Evolutionary conservation across 495 filamentous ascomycete genomes (phyloP).

Genomic region (Podospora pseudopauciseta): DNA sequence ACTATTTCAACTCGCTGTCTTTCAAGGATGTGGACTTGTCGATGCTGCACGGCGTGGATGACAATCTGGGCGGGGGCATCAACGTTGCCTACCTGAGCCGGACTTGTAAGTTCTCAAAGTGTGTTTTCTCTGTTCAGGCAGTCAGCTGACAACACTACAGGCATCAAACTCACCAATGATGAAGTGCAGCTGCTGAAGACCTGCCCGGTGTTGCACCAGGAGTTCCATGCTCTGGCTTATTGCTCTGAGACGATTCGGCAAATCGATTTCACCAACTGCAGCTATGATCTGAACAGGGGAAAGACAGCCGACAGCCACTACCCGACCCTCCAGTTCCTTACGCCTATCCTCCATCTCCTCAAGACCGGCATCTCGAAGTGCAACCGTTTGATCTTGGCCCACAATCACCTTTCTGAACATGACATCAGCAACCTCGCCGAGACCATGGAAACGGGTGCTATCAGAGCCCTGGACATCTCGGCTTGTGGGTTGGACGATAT

Average conservation of each 20-base stretch:
- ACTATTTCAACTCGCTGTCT: conserved; percentile 80
- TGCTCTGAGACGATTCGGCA: conserved; percentile 43
- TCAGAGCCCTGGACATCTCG: conserved; percentile 33
- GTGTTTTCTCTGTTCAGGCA: not conserved
- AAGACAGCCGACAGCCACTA: conserved; percentile 1
- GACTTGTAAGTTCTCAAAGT: conserved; percentile 22
- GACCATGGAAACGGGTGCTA: conserved; percentile 24
- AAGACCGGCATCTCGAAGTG: conserved; percentile 31
- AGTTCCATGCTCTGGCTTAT: conserved; percentile 47
- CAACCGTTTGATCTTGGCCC: conserved; percentile 28
- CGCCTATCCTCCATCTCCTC: conserved; percentile 32
- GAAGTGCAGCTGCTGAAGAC: conserved; percentile 38
- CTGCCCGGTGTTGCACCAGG: conserved; percentile 43
- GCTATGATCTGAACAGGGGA: conserved; percentile 18
- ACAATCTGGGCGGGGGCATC: conserved; percentile 27
- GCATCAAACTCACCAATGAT: conserved; percentile 26
- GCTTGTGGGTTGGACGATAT: conserved; percentile 30
- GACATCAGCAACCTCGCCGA: conserved; percentile 34
- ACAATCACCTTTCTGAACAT: conserved; percentile 22
- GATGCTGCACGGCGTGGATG: conserved; percentile 31
- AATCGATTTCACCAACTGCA: conserved; percentile 42
- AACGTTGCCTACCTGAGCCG: conserved; percentile 34
- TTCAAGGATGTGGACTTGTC: conserved; percentile 69
- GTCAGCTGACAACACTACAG: conserved; percentile 21
- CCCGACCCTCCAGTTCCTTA: conserved; percentile 29